Evolutionary conservation across 768 basidiomycete genomes (phyloP), one percentile per base, ranked within the genome.

Genomic region (Dendrothele bispora): DNA sequence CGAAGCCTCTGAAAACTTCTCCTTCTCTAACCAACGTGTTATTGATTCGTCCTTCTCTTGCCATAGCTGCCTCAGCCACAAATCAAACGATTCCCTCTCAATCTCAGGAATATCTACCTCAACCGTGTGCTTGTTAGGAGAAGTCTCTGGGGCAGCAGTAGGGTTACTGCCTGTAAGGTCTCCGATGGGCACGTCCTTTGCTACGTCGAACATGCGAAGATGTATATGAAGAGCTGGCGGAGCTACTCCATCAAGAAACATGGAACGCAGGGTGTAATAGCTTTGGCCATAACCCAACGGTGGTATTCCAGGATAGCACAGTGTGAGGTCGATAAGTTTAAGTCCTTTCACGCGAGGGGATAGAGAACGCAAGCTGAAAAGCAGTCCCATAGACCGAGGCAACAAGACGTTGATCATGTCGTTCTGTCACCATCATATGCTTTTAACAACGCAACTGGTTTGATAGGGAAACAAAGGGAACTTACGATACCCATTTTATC

Each of bases 171-270:
- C 53, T 28, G 78, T 64, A 47, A 82, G 48, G 61, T 84, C 72
- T 22, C 88, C 86, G 46, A 91, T 82, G 4, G 91, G 91, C 10
- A 92, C 73, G 26, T 81, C 79, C 20, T 61, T 62, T 14, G 74
- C 69, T 12, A 91, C 86, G 51, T 87, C 72, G 61, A 89, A 91
- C 54, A 86, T 69, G 39, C 91, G 82, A 34, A 98, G 63, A 63
- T 98, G 95, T 57, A 98, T 77, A 67, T 95, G 90, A 29, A 99
- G 77, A 7, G 74, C 69, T 0, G 95, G 95, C 2, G 95, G 94
- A 3, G 94, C 77, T 3, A 91, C 69, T 3, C 88, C 78, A 52
- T 85, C 75, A 48, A 86, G 75, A 67, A 95, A 97, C 51, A 97
- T 85, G 6, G 93, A 94, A 34, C 88, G 82, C 32, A 98, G 70